These are phyloP conservation scores for Trichosporon ovoides DNA, from an alignment of 1,284 basidiomycete species.

Conservation along the genomic window DNA sequence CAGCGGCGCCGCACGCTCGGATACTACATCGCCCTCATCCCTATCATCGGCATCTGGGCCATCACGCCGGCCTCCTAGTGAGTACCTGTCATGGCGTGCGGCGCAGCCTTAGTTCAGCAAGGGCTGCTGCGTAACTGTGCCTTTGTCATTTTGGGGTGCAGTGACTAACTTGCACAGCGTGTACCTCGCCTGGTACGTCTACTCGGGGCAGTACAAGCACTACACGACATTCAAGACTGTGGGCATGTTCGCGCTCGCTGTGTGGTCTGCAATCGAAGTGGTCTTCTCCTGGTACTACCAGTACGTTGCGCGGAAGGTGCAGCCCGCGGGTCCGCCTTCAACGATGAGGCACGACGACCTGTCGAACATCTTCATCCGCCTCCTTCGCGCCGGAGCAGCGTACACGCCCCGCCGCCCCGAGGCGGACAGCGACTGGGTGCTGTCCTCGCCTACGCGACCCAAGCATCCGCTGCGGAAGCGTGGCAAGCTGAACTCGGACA, in stretches of 20 bases:
- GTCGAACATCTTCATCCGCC: constrained; percentile 59
- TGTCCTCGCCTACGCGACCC: background rate
- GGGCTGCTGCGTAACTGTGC: too few relatives aligned
- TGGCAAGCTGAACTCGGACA: constrained; percentile 8
- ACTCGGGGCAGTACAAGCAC: constrained; percentile 47
- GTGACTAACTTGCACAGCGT: constrained; percentile 23
- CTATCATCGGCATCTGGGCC: constrained; percentile 67
- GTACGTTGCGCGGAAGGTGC: constrained; percentile 56
- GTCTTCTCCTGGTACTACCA: constrained; percentile 69
- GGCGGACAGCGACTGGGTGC: background rate
- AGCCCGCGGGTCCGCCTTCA: constrained; percentile 53
- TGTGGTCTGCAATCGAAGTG: constrained; percentile 37
- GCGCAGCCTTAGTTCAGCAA: too few relatives aligned
- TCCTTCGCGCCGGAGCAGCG: constrained; percentile 57
- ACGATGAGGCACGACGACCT: constrained; percentile 50
- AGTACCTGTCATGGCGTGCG: too few relatives aligned
- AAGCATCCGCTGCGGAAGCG: constrained; percentile 2
- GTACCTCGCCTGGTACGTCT: constrained; percentile 53
- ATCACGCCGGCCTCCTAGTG: constrained; percentile 65
- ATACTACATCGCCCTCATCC: constrained; percentile 30
- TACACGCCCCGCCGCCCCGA: background rate
- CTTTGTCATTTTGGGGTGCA: too few relatives aligned
- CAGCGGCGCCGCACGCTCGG: constrained; percentile 10
- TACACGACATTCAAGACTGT: constrained; percentile 8
- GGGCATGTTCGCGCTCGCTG: constrained; percentile 24